A percentile compares a stretch with the other conserved stretches of the same genome.
phyloP scores from a whole-genome alignment of 306 rosid species.

The Cicer yamashitae region DNA sequence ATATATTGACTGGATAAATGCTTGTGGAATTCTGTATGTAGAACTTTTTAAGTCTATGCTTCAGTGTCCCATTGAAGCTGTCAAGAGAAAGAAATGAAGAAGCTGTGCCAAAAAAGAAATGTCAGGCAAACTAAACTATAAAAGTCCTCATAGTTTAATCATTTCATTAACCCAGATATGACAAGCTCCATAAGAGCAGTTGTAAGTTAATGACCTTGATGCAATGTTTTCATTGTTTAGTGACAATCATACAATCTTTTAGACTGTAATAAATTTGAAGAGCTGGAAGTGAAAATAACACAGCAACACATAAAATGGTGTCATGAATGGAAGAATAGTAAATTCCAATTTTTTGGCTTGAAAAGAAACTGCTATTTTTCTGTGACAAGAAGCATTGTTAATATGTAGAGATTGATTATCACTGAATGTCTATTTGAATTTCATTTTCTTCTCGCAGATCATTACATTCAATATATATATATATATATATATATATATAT shows the following conservation, averaged over 20 bases:
- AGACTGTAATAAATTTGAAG: slow-evolving; percentile 12
- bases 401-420: slow-evolving; percentile 4
- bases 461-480: no score
- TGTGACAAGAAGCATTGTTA: slow-evolving; percentile 17
- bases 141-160: slow-evolving; percentile 23
- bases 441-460: no score
- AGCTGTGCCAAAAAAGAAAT: slow-evolving; percentile 10
- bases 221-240: background rate
- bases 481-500: no score
- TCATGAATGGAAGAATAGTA: slow-evolving; percentile 26
- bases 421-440: background rate
- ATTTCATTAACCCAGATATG: slow-evolving; percentile 27
- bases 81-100: slow-evolving; percentile 7
- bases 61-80: slow-evolving; percentile 16
- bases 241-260: slow-evolving; percentile 24
- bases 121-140: slow-evolving; percentile 29
- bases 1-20: slow-evolving; percentile 26
- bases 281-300: slow-evolving; percentile 27
- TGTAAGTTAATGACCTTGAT: slow-evolving; percentile 20
- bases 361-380: slow-evolving; percentile 8
- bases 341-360: background rate
- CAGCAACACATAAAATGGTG: slow-evolving; percentile 1
- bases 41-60: slow-evolving; percentile 34
- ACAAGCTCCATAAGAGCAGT: slow-evolving; percentile 6
- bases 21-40: slow-evolving; percentile 6